These are phyloP conservation scores for Clonostachys byssicola DNA, from an alignment of 2,329 filamentous ascomycete species.

Conservation along the genomic window DNA sequence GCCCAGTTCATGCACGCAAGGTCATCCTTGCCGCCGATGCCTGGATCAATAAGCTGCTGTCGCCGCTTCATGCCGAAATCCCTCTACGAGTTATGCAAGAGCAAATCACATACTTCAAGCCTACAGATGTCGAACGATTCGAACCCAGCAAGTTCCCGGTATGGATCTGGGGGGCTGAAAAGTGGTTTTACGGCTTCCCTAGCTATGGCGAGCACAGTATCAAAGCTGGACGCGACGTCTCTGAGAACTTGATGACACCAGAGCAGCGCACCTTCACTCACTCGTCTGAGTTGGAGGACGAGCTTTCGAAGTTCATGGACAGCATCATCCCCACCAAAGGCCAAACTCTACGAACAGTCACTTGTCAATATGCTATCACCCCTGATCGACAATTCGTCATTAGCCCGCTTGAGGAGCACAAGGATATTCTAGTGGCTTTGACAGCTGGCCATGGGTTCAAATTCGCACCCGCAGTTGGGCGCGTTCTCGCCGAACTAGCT, in stretches of 20 bases:
- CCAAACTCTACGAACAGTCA: slow-evolving; percentile 10
- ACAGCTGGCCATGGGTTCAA: slow-evolving; percentile 15
- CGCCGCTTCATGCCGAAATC: slow-evolving; percentile 16
- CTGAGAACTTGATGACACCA: slow-evolving; percentile 5
- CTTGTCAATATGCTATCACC: slow-evolving; percentile 16
- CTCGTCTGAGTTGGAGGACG: slow-evolving; percentile 1
- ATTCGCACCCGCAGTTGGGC: slow-evolving; percentile 15
- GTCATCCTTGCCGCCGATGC: slow-evolving; percentile 7
- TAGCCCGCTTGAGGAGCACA: slow-evolving; percentile 8
- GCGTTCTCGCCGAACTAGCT: slow-evolving; percentile 14
- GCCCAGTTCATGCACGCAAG: slow-evolving; percentile 2
- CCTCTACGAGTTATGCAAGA: slow-evolving; percentile 11
- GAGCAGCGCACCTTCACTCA: slow-evolving; percentile 5
- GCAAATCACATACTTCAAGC: slow-evolving; percentile 9
- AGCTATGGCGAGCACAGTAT: slow-evolving; percentile 7
- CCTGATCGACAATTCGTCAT: slow-evolving; percentile 15
- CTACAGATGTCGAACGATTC: slow-evolving; percentile 1
- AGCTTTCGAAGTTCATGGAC: not conserved
- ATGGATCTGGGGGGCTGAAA: slow-evolving; percentile 2
- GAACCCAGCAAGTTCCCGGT: slow-evolving; percentile 4
- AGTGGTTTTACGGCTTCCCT: slow-evolving; percentile 7
- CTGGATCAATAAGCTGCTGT: slow-evolving; percentile 6
- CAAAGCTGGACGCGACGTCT: slow-evolving; percentile 5
- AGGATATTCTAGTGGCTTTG: slow-evolving; percentile 9
- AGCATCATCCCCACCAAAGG: not conserved